Conservation (phyloP, 495 filamentous ascomycete genomes). For the Xylaria longipes region DNA sequence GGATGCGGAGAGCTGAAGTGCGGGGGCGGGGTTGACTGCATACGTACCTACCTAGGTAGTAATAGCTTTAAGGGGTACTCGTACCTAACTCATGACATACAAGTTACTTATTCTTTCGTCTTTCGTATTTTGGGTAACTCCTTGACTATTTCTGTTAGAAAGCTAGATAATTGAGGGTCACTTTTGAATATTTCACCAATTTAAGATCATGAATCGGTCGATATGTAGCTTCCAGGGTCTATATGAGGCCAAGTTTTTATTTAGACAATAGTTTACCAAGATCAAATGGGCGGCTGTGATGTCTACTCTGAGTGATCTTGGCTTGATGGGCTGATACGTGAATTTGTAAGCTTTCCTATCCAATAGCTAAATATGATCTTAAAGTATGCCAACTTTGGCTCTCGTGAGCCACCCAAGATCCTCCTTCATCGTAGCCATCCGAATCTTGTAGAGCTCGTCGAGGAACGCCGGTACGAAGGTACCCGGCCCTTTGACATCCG, state of each 20-base stretch:
- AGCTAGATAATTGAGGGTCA: neutral
- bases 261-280: neutral
- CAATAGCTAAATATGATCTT: neutral
- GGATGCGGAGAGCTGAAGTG: neutral
- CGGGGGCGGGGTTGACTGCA: slow-evolving; percentile 15
- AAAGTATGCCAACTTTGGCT: slow-evolving; percentile 55
- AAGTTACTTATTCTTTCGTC: neutral
- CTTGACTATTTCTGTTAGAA: neutral
- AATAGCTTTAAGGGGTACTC: neutral
- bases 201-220: neutral
- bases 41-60: neutral
- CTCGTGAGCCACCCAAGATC: slow-evolving; percentile 61
- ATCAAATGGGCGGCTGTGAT: neutral
- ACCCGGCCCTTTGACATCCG: slow-evolving; percentile 76
- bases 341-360: neutral
- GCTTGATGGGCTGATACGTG: neutral
- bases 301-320: neutral
- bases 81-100: neutral
- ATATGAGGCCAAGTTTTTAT: neutral
- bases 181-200: neutral
- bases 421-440: slow-evolving; percentile 52
- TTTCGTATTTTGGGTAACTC: neutral
- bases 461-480: slow-evolving; percentile 89
- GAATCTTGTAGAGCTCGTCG: slow-evolving; percentile 67
- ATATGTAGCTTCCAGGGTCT: neutral